A percentile compares a stretch with the other conserved stretches of the same genome.
phyloP scores from a whole-genome alignment of 2,329 filamentous ascomycete genomes.

The Fusarium sterilihyphosum region DNA sequence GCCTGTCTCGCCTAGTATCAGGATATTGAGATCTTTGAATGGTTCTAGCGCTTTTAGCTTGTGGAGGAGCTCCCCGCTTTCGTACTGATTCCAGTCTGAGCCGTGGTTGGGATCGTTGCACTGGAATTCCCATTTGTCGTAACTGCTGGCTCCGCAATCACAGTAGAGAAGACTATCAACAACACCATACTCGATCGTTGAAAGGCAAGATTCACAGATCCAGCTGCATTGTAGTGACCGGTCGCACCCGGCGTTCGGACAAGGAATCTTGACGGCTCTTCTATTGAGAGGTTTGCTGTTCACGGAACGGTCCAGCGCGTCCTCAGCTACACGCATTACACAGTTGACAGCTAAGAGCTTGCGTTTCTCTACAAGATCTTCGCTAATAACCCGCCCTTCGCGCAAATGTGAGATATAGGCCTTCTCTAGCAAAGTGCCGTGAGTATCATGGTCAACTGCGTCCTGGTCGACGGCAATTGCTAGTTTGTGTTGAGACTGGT shows the following conservation, averaged over 20 bases:
- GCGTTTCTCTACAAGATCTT: background rate
- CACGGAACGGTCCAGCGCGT: background rate
- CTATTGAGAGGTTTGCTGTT: background rate
- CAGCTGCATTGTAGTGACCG: background rate
- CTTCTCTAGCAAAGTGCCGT: background rate
- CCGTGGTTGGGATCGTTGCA: background rate
- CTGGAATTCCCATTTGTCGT: background rate
- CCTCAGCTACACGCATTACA: background rate
- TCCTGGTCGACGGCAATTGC: background rate
- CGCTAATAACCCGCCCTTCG: background rate
- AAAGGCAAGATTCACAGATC: background rate
- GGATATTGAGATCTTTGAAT: background rate
- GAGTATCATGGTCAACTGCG: background rate
- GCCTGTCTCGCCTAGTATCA: slow-evolving; percentile 45
- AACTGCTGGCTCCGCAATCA: background rate
- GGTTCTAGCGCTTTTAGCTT: background rate
- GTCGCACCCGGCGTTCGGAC: background rate
- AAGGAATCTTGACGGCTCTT: background rate
- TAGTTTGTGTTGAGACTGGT: background rate
- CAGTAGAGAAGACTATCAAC: background rate
- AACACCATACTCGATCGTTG: background rate
- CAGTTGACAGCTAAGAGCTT: background rate
- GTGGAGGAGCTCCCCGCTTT: background rate
- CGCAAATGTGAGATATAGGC: background rate
- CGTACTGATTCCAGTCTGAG: background rate